Base-by-base conservation (phyloP, 345 rosid genomes). In the Euclidium syriacum region DNA sequence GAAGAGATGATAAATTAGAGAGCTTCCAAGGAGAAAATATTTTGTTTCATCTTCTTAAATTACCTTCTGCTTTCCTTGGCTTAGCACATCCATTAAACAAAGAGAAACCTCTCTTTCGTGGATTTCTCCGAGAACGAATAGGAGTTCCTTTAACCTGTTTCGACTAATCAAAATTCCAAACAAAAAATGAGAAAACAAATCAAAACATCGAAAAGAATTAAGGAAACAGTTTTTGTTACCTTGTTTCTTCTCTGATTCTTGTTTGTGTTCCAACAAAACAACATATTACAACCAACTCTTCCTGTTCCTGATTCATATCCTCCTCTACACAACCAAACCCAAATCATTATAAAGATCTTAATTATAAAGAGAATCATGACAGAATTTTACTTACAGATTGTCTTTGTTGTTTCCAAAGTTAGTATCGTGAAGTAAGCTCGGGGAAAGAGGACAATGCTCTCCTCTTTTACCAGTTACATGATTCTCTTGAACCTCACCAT, bases 271-370 rank as follows among this genome's bases (percentile, higher is more conserved):
- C 99, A 94, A 72, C 97, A 94, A 78, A 90, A 75, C 44, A 94
- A 78, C 29, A 80, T 76, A 33, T 84, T 79, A 78, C 99, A 94
- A 44, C 97, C 97, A 49, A 90, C 81, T 18, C 68, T 70, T 40
- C 79, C 83, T 14, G 99, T 67, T 34, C 95, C 85, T 57, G 99
- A 85, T 62, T 94, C 99, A 7, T 87, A 90, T 35, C 85, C 90
- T 47, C 85, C 88, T 79, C 96, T 94, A 52, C 29, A 71, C 64
- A 60, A 68, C 50, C 60, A 48, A 72, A 47, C 2, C 44, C 54
- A 55, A 26, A 26, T 61, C 39, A 7, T 27, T 10, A 14, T 26
- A 5, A 51, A 29, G 23, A 51, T 39, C 38, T 51, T 17, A 25
- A 12, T 35, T 3, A 10, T 34, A 51, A 25, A 8, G 9, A n/a